Evolutionary conservation across 2,329 filamentous ascomycete species (phyloP).

Genomic region (Talaromyces marneffei): DNA sequence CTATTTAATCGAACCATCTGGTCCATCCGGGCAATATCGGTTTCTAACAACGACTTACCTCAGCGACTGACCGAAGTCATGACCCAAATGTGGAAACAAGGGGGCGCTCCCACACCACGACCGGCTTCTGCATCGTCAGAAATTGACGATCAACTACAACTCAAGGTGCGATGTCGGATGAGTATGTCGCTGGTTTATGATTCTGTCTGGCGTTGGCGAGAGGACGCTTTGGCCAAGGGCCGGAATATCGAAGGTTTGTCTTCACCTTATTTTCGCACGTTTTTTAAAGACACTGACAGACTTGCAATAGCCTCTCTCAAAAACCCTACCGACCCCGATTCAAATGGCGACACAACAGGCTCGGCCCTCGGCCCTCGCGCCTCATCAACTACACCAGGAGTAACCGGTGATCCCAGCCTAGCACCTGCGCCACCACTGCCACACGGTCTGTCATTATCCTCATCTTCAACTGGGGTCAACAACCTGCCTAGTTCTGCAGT

Average conservation of each 20-base stretch:
- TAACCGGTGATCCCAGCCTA: constrained; percentile 41
- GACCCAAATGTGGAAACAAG: constrained; percentile 58
- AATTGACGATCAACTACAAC: constrained; percentile 46
- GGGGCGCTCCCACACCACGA: constrained; percentile 29
- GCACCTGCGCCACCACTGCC: constrained; percentile 34
- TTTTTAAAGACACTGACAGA: neutral
- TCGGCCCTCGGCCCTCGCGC: constrained; percentile 44
- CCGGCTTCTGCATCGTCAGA: constrained; percentile 25
- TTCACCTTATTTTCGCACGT: neutral
- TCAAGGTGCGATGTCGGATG: constrained; percentile 62
- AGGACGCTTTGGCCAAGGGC: constrained; percentile 62
- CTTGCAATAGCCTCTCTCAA: constrained; percentile 59
- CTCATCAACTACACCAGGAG: constrained; percentile 32
- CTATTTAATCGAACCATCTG: constrained; percentile 56
- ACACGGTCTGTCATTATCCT: constrained; percentile 26
- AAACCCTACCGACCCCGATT: constrained; percentile 80
- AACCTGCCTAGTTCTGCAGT: constrained; percentile 26
- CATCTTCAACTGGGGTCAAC: constrained; percentile 21
- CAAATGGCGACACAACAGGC: constrained; percentile 65
- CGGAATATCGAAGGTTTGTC: constrained; percentile 65
- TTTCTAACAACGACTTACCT: constrained; percentile 58
- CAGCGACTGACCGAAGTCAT: constrained; percentile 60
- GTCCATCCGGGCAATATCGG: constrained; percentile 55
- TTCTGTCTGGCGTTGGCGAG: constrained; percentile 62
- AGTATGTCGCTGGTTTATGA: constrained; percentile 64